Base-by-base conservation (phyloP, 768 basidiomycete genomes). In the Lyophyllum decastes region DNA sequence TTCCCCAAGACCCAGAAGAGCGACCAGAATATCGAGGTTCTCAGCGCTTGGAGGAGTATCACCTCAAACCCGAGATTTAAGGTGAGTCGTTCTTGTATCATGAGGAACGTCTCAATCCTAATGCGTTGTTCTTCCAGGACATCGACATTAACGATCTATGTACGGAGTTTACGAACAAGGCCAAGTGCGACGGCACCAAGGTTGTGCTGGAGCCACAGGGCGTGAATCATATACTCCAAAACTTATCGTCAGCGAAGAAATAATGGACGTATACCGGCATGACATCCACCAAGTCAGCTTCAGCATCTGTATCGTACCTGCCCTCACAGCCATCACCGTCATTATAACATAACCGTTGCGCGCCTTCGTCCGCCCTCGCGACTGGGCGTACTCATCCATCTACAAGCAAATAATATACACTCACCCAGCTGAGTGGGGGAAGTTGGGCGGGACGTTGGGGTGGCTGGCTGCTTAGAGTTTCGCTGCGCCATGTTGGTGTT, bases 121-220 rank as follows among this genome's bases (percentile, higher is more conserved):
- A 52, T 43, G 33, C 49, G 27, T 55, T 52, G 43, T n/a, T 24
- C 26, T 56, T 55, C 40, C 66, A 92, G 87, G 88, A 90, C 64
- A 77, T 84, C 38, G 92, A 94, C 65, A 85, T 94, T 56, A 90
- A 88, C 63, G 81, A 88, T 48, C 76, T 94, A 22, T 94, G 92
- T 67, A 64, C 83, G 7, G 89, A 93, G 71, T 92, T 94, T 67
- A 82, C 90, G 46, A 82, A 72, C 66, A 94, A 94, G 75, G 92
- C 92, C 47, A 80, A 84, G 45, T 94, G 92, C 66, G 92, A 93
- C 59, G 92, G 92, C 35, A 85, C 85, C 25, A 91, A 90, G 74
- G 88, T 92, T 38, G 92, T 93, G 19, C 72, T 94, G 48, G 89
- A 84, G 64, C 83, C 82, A 22, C 72, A 76, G 61, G 79, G 80